Evolutionary conservation across 495 filamentous ascomycete genomes (phyloP), one percentile per base, ranked within the genome.

Genomic region (Friedmanniomyces simplex): DNA sequence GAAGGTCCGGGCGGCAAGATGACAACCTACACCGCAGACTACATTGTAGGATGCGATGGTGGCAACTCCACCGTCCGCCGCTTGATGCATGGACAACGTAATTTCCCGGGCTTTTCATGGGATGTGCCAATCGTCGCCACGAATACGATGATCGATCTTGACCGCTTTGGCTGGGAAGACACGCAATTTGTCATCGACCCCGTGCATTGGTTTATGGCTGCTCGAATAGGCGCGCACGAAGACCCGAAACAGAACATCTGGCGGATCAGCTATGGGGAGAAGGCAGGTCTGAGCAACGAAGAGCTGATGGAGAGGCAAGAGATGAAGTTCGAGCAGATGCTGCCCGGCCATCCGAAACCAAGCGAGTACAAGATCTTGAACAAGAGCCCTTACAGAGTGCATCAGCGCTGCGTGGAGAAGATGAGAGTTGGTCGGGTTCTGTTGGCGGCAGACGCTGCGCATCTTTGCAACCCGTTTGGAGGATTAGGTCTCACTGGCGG

Each of bases 191-290:
- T 67, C 30, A 52, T 65, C 41, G 61, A 68, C 36, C 26, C 48
- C 12, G 51, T 62, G 16, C 57, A 68, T 54, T 68, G 61, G 51
- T 63, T 21, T 28, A 57, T 67, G 52, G 57, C 61, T 24, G 61
- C 46, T 1, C 47, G 52, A 2, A 60, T 58, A 1, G 47, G 43
- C 2, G 43, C 50, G 12, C 50, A 57, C 24, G 10, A 34, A 8
- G 54, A 57, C 16, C 54, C 54, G 13, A 49, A 50, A 18, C 25
- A 58, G 32, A 48, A 47, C 22, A 32, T 63, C 20, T 63, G 60
- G 60, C 48, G 60, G 13, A 43, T 63, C 3, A 61, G 58, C 20
- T 63, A 63, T 30, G 60, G 60, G 24, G 60, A 54, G 18, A 32
- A 36, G 11, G 36, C 50, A 6, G 60, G 60, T 10, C 50, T 63